Evolutionary conservation across 2,329 filamentous ascomycete species (phyloP).

Genomic region (Proliferodiscus dingleyae): DNA sequence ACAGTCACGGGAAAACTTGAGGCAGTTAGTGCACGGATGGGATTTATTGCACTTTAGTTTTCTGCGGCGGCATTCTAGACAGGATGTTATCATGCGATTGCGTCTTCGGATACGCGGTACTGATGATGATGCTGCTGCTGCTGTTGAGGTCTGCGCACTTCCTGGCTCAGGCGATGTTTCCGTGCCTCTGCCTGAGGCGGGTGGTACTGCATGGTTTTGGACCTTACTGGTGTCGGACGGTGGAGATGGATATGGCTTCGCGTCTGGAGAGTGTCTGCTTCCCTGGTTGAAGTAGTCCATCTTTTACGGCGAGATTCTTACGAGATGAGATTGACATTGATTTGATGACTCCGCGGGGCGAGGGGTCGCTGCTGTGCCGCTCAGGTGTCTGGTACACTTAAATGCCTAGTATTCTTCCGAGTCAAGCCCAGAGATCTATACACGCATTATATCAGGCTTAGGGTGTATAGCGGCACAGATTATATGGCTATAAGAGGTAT

Average conservation of each 20-base stretch:
- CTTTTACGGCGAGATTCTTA: not conserved
- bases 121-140: slow-evolving; percentile 5
- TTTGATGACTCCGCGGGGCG: too few species aligned
- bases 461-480: too few species aligned
- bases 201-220: not conserved
- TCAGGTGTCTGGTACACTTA: too few species aligned
- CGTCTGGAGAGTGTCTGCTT: slow-evolving; percentile 6
- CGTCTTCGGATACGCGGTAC: slow-evolving; percentile 37
- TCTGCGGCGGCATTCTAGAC: slow-evolving; percentile 65
- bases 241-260: slow-evolving; percentile 1
- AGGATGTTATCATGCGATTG: slow-evolving; percentile 64
- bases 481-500: too few species aligned
- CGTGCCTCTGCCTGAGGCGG: slow-evolving; percentile 7
- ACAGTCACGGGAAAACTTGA: slow-evolving; percentile 44
- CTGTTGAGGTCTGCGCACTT: not conserved
- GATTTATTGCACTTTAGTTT: slow-evolving; percentile 76
- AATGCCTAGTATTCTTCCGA: too few species aligned
- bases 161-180: slow-evolving; percentile 7
- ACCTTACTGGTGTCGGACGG: not conserved
- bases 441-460: too few species aligned
- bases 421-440: too few species aligned
- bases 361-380: too few species aligned
- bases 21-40: slow-evolving; percentile 54
- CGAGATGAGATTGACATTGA: too few species aligned
- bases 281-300: slow-evolving; percentile 19